Evolutionary conservation across 1,284 basidiomycete species (phyloP), one percentile per base, ranked within the genome.

Genomic region (Neonothopanus nambi): DNA sequence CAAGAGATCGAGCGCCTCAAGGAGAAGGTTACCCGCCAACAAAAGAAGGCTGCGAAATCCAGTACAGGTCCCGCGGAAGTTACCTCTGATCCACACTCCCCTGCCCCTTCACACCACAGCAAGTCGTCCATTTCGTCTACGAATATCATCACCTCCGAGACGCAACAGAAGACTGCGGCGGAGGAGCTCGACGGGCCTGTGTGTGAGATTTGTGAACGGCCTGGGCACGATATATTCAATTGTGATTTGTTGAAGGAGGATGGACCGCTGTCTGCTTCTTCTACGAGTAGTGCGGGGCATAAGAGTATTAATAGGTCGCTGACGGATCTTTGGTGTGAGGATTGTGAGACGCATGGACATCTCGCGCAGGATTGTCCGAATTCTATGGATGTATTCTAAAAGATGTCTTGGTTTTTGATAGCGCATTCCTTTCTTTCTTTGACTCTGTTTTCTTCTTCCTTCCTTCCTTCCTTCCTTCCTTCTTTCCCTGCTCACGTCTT

Each of bases 161-260:
- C 44, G 28, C 42, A 33, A 13, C 30, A 33, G 8, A 2, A 33
- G n/a, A n/a, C 49, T 68, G 59, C 43, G 63, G 61, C 33, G 51
- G 59, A 63, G 11, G 63, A 63, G 55, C 58, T 55, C 45, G 56
- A 52, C 50, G 69, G 67, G 44, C 73, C 76, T 21, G 77, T 87
- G 6, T 93, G 91, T 69, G 91, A 93, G 67, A 89, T 93, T 38
- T 94, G 91, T 69, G 89, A 92, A 67, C 76, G 80, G 58, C 82
- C 82, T 0, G 90, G 88, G 3, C 91, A 93, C 65, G 90, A 93
- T 63, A 89, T 91, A 54, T 90, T 91, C 68, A 85, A 79, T 38
- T 93, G 90, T 64, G 82, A 84, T 59, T 74, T 90, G 49, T 63
- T 79, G 52, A 77, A 77, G 58, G 75, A 75, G 18, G 74, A 73